These are phyloP conservation scores for Globisporangium heterothallicum DNA, from an alignment of 352 stramenopile species.

Conservation along the genomic window DNA sequence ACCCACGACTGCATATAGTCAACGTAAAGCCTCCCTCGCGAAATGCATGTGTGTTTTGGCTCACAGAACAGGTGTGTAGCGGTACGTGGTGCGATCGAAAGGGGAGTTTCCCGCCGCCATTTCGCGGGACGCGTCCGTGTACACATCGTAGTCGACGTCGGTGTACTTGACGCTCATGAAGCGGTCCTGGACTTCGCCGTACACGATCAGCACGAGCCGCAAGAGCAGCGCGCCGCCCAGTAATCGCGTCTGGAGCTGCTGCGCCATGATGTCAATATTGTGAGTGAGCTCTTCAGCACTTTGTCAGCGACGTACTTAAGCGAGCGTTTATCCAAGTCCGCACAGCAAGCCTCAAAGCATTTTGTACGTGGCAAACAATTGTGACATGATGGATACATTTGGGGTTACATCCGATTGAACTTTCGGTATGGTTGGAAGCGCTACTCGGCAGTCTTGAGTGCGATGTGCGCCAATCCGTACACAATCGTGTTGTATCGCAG, in stretches of 20 bases:
- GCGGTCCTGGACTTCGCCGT: conserved; percentile 69
- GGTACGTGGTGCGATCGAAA: conserved; percentile 97
- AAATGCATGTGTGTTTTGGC: conserved; percentile 1
- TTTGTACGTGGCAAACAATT: too few species aligned
- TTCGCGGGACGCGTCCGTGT: conserved; percentile 94
- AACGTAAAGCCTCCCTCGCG: not conserved
- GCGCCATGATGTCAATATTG: conserved; percentile 11
- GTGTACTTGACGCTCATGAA: conserved; percentile 93
- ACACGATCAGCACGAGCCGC: conserved; percentile 63
- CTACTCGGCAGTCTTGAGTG: conserved; percentile 39
- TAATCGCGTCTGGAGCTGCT: conserved; percentile 22
- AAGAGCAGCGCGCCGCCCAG: conserved; percentile 50
- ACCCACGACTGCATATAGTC: too few species aligned
- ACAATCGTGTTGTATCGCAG: conserved; percentile 65
- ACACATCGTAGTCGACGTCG: conserved; percentile 99
- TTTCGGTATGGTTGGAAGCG: too few species aligned
- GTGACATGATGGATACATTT: too few species aligned
- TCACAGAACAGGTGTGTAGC: conserved; percentile 96
- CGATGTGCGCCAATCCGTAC: conserved; percentile 58
- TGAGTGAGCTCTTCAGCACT: not conserved
- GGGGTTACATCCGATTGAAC: too few species aligned
- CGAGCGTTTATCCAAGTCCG: not conserved
- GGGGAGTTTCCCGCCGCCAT: conserved; percentile 86
- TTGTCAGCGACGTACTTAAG: not conserved
- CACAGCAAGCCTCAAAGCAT: not conserved